Base-by-base conservation (phyloP, 1,139 yeast genomes). In the Taphrina flavorubra region DNA sequence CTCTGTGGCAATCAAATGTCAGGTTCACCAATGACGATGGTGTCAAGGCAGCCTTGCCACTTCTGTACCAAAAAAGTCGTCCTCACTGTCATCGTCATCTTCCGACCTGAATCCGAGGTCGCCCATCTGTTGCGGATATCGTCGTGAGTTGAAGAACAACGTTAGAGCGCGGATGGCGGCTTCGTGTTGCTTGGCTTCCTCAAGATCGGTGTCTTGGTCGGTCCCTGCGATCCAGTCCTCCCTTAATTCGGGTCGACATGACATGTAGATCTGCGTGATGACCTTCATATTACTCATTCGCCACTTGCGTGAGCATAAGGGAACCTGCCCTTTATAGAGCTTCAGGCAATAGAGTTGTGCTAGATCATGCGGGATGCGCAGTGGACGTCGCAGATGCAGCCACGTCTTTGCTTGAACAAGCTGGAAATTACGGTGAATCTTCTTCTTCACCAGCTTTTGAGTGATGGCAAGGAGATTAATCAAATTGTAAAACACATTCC, bases 281-380 rank as follows among this genome's bases (percentile, higher is more conserved):
- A 94, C 80, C 74, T 92, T 97, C 98, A 95, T 94, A 76, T 94
- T 95, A 72, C 87, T 85, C 14, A 92, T 85, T 74, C 92, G 88
- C 99, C 99, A 94, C 77, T 92, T 92, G 71, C 96, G 86, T 20
- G 97, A 97, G 74, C 90, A 92, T 77, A 88, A 91, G 0, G 98
- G 97, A 0, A 92, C 87, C 65, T 92, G 83, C 72, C 90, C 88
- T 76, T 90, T 92, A 71, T 92, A 81, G 0, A 87, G 83, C 74
- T 87, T 88, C 73, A 92, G 80, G 2, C 90, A 86, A 1, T 96
- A 92, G 57, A 80, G 81, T 78, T 89, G 87, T 39, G 92, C 78
- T n/a, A 83, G 82, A 16, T 80, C 77, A 74, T 89, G 91, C 73
- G 87, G 86, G 57, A 89, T 76, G 5, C 76, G 71, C 55, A 81